Conservation (phyloP, 225 moss, liverwort and hornwort species). For the Takakia lepidozioides region DNA sequence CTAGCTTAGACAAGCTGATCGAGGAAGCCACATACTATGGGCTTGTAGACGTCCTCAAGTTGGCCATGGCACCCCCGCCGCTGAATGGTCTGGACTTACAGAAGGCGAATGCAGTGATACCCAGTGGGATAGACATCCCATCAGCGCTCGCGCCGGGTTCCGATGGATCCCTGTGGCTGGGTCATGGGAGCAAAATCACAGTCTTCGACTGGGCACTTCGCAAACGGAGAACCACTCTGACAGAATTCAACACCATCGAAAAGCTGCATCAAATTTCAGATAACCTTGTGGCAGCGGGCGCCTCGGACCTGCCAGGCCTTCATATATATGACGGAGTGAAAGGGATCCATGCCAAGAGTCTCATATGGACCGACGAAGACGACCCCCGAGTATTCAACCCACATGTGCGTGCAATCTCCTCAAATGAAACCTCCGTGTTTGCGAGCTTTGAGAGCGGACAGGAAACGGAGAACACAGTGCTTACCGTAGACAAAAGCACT, state of each 20-base stretch:
- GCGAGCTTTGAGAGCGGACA: constrained; percentile 90
- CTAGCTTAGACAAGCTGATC: constrained; percentile 29
- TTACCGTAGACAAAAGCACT: constrained; percentile 57
- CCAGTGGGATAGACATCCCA: constrained; percentile 61
- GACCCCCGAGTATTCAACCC: constrained; percentile 82
- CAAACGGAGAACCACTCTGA: constrained; percentile 62
- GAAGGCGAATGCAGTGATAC: constrained; percentile 47
- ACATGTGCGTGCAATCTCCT: constrained; percentile 46
- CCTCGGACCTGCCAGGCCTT: constrained; percentile 64
- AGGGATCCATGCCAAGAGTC: constrained; percentile 45
- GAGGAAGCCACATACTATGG: constrained; percentile 71
- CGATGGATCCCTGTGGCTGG: constrained; percentile 79
- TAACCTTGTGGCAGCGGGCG: constrained; percentile 37
- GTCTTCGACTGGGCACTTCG: constrained; percentile 85
- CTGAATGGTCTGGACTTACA: constrained; percentile 64
- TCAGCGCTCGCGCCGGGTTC: constrained; percentile 35
- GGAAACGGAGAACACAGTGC: constrained; percentile 64
- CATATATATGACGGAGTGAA: constrained; percentile 55
- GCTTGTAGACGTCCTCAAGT: constrained; percentile 18
- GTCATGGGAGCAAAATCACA: constrained; percentile 79
- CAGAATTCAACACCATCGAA: constrained; percentile 54
- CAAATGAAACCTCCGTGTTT: constrained; percentile 41
- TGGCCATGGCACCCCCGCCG: constrained; percentile 29
- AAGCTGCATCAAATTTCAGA: constrained; percentile 50
- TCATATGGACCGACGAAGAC: constrained; percentile 62